phyloP scores from a whole-genome alignment of 805 yeast genomes.

The Danielia oregonensis region DNA sequence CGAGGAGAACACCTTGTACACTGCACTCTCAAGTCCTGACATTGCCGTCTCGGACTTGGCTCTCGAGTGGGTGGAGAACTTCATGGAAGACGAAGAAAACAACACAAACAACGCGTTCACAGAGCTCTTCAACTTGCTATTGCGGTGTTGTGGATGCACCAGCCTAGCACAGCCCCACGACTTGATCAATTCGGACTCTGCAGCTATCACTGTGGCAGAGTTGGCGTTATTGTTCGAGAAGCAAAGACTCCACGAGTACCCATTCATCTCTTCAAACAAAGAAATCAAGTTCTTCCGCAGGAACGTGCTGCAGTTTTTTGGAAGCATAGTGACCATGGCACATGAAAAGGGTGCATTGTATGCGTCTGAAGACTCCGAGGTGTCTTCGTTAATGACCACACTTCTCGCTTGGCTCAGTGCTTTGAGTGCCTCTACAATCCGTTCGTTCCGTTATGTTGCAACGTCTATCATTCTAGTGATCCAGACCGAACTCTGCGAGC shows the following conservation, averaged over 20 bases:
- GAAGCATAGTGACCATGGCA: conserved; percentile 46
- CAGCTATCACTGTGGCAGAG: conserved; percentile 70
- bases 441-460: conserved; percentile 69
- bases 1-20: conserved; percentile 29
- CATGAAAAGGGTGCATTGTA: conserved; percentile 63
- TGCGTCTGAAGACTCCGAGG: conserved; percentile 23
- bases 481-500: conserved; percentile 56
- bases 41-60: conserved; percentile 31
- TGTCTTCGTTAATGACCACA: conserved; percentile 47
- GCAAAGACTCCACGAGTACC: conserved; percentile 67
- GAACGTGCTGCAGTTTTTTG: conserved; percentile 55
- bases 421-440: conserved; percentile 61
- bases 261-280: conserved; percentile 52
- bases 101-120: conserved; percentile 42
- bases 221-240: conserved; percentile 57
- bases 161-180: conserved; percentile 71
- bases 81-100: conserved; percentile 18
- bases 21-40: conserved; percentile 29
- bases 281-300: conserved; percentile 43
- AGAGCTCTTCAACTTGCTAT: conserved; percentile 61
- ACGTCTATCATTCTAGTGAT: conserved; percentile 57
- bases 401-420: conserved; percentile 73
- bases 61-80: conserved; percentile 36
- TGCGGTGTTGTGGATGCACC: conserved; percentile 71
- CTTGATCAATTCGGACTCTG: conserved; percentile 62